Conservation (phyloP, 2,329 filamentous ascomycete genomes). For the Neospermospora avenae region DNA sequence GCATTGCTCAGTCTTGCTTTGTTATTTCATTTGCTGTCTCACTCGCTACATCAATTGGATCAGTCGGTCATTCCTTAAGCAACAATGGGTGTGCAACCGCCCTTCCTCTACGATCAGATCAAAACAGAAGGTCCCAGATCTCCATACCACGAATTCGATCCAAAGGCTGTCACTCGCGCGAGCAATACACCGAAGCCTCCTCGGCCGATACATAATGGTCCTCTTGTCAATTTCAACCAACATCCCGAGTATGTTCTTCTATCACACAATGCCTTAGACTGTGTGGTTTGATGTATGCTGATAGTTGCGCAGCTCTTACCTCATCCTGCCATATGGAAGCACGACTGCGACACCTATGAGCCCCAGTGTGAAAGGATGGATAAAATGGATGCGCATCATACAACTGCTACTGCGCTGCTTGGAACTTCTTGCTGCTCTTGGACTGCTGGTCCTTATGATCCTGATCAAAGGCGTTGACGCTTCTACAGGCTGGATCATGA, state of each 20-base stretch:
- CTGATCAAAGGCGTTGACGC: conserved; percentile 66
- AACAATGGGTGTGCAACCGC: conserved; percentile 55
- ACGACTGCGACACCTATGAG: conserved; percentile 64
- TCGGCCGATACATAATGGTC: conserved; percentile 67
- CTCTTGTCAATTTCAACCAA: conserved; percentile 75
- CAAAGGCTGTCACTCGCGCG: conserved; percentile 78
- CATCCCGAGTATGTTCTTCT: conserved; percentile 71
- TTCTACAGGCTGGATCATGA: conserved; percentile 69
- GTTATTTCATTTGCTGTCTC: not conserved
- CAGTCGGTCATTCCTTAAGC: conserved; percentile 19
- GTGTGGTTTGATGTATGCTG: conserved; percentile 6
- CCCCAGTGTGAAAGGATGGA: conserved; percentile 63
- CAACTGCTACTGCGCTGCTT: conserved; percentile 68
- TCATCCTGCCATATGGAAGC: conserved; percentile 60
- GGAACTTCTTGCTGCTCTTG: conserved; percentile 66
- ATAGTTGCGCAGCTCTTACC: conserved; percentile 45
- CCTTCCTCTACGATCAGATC: conserved; percentile 67
- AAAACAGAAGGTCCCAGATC: conserved; percentile 47
- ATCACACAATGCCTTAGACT: not conserved
- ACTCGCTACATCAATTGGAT: conserved; percentile 3
- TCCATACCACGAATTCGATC: conserved; percentile 68
- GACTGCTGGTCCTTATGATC: conserved; percentile 72
- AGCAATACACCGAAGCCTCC: conserved; percentile 55
- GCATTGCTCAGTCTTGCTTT: conserved; percentile 13
- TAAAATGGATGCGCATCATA: conserved; percentile 65